phyloP scores from a whole-genome alignment of 345 rosid species.

The Gynandropsis gynandra region DNA sequence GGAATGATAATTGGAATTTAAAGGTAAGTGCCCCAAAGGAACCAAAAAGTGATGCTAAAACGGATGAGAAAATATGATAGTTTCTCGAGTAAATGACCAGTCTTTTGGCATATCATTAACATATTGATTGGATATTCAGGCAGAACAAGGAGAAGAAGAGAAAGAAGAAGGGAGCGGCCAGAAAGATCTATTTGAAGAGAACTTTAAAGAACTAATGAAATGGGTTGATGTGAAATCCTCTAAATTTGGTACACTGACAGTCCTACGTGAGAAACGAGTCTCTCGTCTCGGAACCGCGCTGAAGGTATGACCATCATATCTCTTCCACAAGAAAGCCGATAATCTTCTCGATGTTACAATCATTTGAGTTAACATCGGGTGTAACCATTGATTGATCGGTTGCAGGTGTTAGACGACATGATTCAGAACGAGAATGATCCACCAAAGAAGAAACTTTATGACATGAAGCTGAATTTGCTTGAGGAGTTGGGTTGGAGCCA shows the following conservation, averaged over 20 bases:
- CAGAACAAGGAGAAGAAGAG: conserved; percentile 40
- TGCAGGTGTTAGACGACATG: conserved; percentile 63
- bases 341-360: background rate
- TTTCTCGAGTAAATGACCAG: too few species aligned
- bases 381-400: background rate
- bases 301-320: conserved; percentile 45
- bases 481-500: conserved; percentile 84
- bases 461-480: conserved; percentile 64
- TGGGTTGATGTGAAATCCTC: conserved; percentile 86
- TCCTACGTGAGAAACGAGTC: conserved; percentile 60
- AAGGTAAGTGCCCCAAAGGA: too few species aligned
- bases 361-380: conserved; percentile 6
- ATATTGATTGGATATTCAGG: conserved; percentile 28
- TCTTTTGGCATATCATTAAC: background rate
- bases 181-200: conserved; percentile 65
- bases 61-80: background rate
- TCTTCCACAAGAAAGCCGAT: background rate
- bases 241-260: conserved; percentile 64
- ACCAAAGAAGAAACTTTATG: conserved; percentile 74
- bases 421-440: conserved; percentile 67
- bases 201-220: conserved; percentile 62
- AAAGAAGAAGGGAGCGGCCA: conserved; percentile 34
- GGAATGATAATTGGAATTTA: background rate
- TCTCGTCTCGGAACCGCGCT: conserved; percentile 78
- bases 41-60: too few species aligned